phyloP scores from a whole-genome alignment of 495 filamentous ascomycete genomes.

The Penicillium fimorum region DNA sequence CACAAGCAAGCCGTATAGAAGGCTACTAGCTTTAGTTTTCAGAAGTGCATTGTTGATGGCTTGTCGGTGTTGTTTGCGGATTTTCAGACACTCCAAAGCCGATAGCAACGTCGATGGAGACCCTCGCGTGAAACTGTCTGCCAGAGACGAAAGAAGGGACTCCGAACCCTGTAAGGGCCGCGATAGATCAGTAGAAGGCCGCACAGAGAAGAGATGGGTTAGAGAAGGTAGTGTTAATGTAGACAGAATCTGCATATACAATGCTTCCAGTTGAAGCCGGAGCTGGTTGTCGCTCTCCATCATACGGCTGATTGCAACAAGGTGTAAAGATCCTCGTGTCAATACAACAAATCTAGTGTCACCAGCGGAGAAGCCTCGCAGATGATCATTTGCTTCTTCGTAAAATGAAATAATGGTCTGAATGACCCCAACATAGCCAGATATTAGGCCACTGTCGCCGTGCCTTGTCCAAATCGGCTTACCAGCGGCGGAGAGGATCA shows the following conservation, averaged over 20 bases:
- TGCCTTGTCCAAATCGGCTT: slow-evolving; percentile 97
- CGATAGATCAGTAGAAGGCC: slow-evolving; percentile 87
- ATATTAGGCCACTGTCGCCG: slow-evolving; percentile 84
- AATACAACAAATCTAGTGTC: slow-evolving; percentile 79
- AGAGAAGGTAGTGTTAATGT: slow-evolving; percentile 90
- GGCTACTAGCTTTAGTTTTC: slow-evolving; percentile 65
- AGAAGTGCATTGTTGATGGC: slow-evolving; percentile 83
- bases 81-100: slow-evolving; percentile 83
- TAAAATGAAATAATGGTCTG: slow-evolving; percentile 99
- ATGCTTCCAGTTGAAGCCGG: slow-evolving; percentile 80
- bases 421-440: slow-evolving; percentile 90
- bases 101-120: slow-evolving; percentile 86
- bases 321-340: slow-evolving; percentile 80
- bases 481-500: slow-evolving; percentile 94
- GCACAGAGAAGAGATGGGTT: slow-evolving; percentile 81
- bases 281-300: slow-evolving; percentile 89
- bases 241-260: slow-evolving; percentile 98
- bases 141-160: slow-evolving; percentile 81
- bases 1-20: slow-evolving; percentile 92
- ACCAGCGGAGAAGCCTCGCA: slow-evolving; percentile 81
- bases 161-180: slow-evolving; percentile 95
- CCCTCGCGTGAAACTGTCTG: slow-evolving; percentile 90
- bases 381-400: slow-evolving; percentile 68
- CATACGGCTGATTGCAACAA: slow-evolving; percentile 88
- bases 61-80: slow-evolving; percentile 83